These are phyloP conservation scores for Musa schizocarpa DNA, from an alignment of 176 grass and related monocot species.

Conservation along the genomic window DNA sequence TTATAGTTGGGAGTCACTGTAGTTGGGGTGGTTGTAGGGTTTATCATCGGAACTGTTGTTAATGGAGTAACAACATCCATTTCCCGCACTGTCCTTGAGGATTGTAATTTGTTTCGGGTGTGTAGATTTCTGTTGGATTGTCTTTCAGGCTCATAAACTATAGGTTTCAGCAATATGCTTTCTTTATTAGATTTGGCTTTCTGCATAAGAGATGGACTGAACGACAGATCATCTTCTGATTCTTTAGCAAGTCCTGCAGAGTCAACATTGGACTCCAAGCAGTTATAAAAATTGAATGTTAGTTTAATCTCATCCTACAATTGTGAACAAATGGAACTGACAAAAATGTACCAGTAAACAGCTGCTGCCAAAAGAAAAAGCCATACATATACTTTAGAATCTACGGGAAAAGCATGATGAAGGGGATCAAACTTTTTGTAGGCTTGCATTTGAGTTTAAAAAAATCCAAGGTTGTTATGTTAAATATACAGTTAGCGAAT, in stretches of 20 bases:
- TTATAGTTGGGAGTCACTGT: background rate
- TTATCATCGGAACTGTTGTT: slow-evolving; percentile 43
- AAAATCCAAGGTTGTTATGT: too few species aligned
- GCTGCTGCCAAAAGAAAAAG: too few species aligned
- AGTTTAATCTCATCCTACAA: too few species aligned
- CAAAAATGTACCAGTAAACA: too few species aligned
- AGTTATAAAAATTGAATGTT: too few species aligned
- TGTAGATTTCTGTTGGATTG: slow-evolving; percentile 8
- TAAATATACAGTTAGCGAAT: too few species aligned
- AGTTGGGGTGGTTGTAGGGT: slow-evolving; percentile 19
- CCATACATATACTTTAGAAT: too few species aligned
- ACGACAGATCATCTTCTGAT: background rate
- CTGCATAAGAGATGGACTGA: background rate
- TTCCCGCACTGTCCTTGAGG: background rate
- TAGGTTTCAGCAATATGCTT: background rate
- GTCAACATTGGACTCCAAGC: too few species aligned
- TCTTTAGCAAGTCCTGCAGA: slow-evolving; percentile 17
- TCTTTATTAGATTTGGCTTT: background rate
- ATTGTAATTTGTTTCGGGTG: slow-evolving; percentile 2
- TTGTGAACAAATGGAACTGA: too few species aligned
- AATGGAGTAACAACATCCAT: slow-evolving; percentile 17
- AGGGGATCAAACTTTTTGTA: too few species aligned
- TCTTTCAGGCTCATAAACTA: background rate
- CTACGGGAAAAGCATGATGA: too few species aligned
- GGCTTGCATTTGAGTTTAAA: too few species aligned